Conservation (phyloP, 192 early-diverging fungal species). For the Tieghemiomyces parasiticus region DNA sequence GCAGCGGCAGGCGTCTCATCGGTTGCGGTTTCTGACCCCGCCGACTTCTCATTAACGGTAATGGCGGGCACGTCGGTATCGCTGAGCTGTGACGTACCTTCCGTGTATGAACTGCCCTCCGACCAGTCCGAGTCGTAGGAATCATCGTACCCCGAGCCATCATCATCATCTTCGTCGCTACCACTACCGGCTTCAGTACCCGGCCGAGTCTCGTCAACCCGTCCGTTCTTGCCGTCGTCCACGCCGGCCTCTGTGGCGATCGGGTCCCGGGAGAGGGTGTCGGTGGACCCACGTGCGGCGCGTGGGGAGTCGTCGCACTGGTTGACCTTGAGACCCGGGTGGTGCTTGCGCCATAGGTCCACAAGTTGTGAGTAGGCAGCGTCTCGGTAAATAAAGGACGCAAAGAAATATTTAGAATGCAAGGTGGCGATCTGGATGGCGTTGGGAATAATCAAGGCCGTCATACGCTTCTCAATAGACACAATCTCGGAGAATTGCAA, state of each 20-base stretch:
- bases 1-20: not conserved
- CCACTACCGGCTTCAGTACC: too few relatives aligned
- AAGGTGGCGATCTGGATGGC: constrained; percentile 70
- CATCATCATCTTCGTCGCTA: constrained; percentile 19
- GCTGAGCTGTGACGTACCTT: too few relatives aligned
- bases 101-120: constrained; percentile 6
- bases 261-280: too few relatives aligned
- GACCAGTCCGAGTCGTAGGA: constrained; percentile 11
- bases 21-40: too few relatives aligned
- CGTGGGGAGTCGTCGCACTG: too few relatives aligned
- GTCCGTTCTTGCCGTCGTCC: too few relatives aligned
- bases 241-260: too few relatives aligned
- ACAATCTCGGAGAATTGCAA: constrained; percentile 65
- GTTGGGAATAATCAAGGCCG: constrained; percentile 75
- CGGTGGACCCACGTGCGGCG: too few relatives aligned
- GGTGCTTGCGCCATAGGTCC: constrained; percentile 40
- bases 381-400: constrained; percentile 77
- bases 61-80: too few relatives aligned
- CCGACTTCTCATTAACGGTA: too few relatives aligned
- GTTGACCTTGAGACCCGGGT: constrained; percentile 3
- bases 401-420: constrained; percentile 61
- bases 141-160: constrained; percentile 20
- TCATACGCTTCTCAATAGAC: constrained; percentile 71
- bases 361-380: constrained; percentile 52
- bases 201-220: too few relatives aligned